Evolutionary conservation across 2,329 filamentous ascomycete genomes (phyloP).

Genomic region (Alternaria arbusti): DNA sequence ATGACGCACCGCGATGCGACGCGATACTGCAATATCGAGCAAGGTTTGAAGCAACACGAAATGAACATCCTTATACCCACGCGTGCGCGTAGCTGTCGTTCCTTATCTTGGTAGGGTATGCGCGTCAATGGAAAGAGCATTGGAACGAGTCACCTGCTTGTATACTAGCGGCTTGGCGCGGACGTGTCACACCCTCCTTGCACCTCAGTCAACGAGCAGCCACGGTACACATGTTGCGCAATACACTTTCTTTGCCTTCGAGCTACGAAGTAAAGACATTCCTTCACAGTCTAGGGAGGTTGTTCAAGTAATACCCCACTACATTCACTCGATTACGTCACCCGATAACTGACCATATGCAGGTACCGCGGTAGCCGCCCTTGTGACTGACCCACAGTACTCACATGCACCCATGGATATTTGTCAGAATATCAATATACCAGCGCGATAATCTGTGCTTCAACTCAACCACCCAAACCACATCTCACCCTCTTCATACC

Average conservation of each 20-base stretch:
- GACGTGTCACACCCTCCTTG: constrained; percentile 13
- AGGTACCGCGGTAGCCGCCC: constrained; percentile 11
- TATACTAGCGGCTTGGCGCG: constrained; percentile 15
- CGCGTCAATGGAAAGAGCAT: constrained; percentile 1
- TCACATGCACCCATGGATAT: constrained; percentile 1
- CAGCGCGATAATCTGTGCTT: not conserved
- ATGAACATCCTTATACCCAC: not conserved
- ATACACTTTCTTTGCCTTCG: not conserved
- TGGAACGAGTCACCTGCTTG: not conserved
- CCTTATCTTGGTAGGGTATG: not conserved
- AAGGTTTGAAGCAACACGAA: not conserved
- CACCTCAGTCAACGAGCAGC: constrained; percentile 4
- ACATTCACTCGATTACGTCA: constrained; percentile 1
- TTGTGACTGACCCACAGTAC: constrained; percentile 1
- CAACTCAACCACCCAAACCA: not conserved
- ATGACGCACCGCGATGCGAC: not conserved
- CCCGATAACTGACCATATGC: constrained; percentile 4
- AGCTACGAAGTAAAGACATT: not conserved
- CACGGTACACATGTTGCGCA: not conserved
- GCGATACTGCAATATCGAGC: not conserved
- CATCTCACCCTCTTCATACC: not conserved
- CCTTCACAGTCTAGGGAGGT: not conserved
- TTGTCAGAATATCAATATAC: not conserved
- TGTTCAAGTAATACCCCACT: not conserved
- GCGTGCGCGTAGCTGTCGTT: not conserved